Conservation (phyloP, 1,284 basidiomycete genomes). For the Tylopilus microsporus region DNA sequence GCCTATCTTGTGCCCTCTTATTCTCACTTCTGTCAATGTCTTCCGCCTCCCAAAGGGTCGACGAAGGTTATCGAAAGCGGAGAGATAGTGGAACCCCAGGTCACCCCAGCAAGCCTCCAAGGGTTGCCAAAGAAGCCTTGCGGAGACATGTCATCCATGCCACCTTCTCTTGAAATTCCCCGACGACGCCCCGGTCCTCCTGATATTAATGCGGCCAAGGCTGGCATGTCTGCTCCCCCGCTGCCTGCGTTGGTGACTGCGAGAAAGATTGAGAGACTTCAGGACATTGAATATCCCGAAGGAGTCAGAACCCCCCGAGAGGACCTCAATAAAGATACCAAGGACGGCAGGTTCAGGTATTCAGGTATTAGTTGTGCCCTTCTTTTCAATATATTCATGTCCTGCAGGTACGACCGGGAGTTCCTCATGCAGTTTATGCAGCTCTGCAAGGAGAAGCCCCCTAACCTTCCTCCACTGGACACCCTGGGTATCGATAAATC, state of each 20-base stretch:
- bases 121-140: slow-evolving; percentile 43
- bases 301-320: slow-evolving; percentile 79
- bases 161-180: slow-evolving; percentile 33
- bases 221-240: slow-evolving; percentile 39
- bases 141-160: slow-evolving; percentile 45
- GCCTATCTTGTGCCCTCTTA: too few relatives aligned
- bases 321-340: slow-evolving; percentile 84
- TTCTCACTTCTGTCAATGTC: too few relatives aligned
- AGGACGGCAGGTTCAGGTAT: slow-evolving; percentile 86
- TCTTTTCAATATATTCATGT: slow-evolving; percentile 7
- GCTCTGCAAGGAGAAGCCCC: slow-evolving; percentile 93
- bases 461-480: slow-evolving; percentile 83
- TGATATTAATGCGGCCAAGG: slow-evolving; percentile 50
- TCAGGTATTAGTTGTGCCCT: slow-evolving; percentile 1
- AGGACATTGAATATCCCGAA: slow-evolving; percentile 76
- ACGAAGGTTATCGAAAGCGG: slow-evolving; percentile 31
- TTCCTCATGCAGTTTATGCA: slow-evolving; percentile 98
- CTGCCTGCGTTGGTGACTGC: slow-evolving; percentile 58
- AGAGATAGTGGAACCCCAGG: slow-evolving; percentile 30
- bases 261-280: slow-evolving; percentile 77
- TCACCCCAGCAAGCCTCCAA: slow-evolving; percentile 35
- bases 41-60: too few relatives aligned
- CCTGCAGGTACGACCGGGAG: slow-evolving; percentile 87
- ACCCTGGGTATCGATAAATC: slow-evolving; percentile 81
- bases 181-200: slow-evolving; percentile 67